phyloP scores from a whole-genome alignment of 1,284 basidiomycete genomes.

The Peniophora sp. region DNA sequence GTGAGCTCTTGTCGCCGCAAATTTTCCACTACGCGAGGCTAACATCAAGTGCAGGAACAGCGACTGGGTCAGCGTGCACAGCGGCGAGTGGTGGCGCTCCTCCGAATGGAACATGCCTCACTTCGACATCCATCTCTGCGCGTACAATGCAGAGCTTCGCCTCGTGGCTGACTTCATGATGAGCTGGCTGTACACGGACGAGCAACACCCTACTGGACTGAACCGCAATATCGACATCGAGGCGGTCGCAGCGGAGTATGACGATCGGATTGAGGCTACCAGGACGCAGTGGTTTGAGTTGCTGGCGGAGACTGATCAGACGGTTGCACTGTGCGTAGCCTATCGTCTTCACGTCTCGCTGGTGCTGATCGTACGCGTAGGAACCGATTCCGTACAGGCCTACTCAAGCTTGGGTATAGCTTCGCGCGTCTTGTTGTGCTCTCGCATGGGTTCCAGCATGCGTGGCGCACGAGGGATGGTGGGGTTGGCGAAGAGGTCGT shows the following conservation, averaged over 20 bases:
- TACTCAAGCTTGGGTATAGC: constrained; percentile 58
- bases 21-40: no score
- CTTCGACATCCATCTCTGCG: constrained; percentile 71
- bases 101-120: constrained; percentile 59
- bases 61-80: constrained; percentile 52
- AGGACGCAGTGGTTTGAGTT: constrained; percentile 45
- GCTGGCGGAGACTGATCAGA: constrained; percentile 40
- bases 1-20: no score
- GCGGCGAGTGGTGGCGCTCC: constrained; percentile 65
- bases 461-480: constrained; percentile 48
- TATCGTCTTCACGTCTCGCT: no score
- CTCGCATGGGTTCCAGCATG: constrained; percentile 72
- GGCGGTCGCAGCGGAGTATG: constrained; percentile 52
- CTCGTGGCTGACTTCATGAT: constrained; percentile 52
- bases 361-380: no score
- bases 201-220: constrained; percentile 62
- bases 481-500: constrained; percentile 40
- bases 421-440: constrained; percentile 63
- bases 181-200: constrained; percentile 60
- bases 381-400: constrained; percentile 51
- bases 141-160: constrained; percentile 65
- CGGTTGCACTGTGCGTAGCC: constrained; percentile 28
- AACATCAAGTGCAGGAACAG: no score
- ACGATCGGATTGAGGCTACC: constrained; percentile 52
- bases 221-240: constrained; percentile 64